phyloP scores from a whole-genome alignment of 2,329 filamentous ascomycete genomes.

The Fonsecaea pedrosoi region DNA sequence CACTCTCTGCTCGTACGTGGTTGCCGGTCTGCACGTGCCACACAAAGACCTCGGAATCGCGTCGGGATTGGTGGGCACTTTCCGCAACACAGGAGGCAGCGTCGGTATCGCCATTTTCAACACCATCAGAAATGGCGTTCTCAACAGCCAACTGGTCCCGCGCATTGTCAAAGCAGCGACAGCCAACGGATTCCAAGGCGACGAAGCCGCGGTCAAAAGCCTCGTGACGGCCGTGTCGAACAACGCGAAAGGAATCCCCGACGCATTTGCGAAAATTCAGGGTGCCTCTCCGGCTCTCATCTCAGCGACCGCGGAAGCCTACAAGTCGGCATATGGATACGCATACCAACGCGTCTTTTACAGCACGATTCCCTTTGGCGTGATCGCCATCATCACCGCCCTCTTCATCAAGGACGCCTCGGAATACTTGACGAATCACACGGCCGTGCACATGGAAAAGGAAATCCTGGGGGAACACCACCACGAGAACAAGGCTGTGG shows the following conservation, averaged over 20 bases:
- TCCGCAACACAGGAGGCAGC: slow-evolving; percentile 33
- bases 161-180: slow-evolving; percentile 43
- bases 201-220: slow-evolving; percentile 43
- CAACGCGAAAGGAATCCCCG: slow-evolving; percentile 41
- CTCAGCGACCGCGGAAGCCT: slow-evolving; percentile 45
- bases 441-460: slow-evolving; percentile 23
- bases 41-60: slow-evolving; percentile 24
- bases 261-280: slow-evolving; percentile 41
- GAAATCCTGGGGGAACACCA: slow-evolving; percentile 14
- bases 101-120: slow-evolving; percentile 41
- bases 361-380: slow-evolving; percentile 35
- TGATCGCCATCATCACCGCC: slow-evolving; percentile 28
- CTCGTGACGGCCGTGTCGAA: slow-evolving; percentile 47
- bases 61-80: slow-evolving; percentile 27
- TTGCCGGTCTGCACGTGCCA: slow-evolving; percentile 25
- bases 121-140: slow-evolving; percentile 36
- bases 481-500: slow-evolving; percentile 8
- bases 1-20: slow-evolving; percentile 22
- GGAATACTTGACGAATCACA: slow-evolving; percentile 27
- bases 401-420: slow-evolving; percentile 22
- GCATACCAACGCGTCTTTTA: slow-evolving; percentile 54
- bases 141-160: slow-evolving; percentile 7
- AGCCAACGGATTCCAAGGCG: slow-evolving; percentile 46
- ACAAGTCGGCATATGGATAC: slow-evolving; percentile 51
- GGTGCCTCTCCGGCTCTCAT: slow-evolving; percentile 47